A percentile compares a stretch with the other conserved stretches of the same genome.
Evolutionary conservation across 1,139 yeast genomes (phyloP).

Genomic region (Scheffersomyces segobiensis): DNA sequence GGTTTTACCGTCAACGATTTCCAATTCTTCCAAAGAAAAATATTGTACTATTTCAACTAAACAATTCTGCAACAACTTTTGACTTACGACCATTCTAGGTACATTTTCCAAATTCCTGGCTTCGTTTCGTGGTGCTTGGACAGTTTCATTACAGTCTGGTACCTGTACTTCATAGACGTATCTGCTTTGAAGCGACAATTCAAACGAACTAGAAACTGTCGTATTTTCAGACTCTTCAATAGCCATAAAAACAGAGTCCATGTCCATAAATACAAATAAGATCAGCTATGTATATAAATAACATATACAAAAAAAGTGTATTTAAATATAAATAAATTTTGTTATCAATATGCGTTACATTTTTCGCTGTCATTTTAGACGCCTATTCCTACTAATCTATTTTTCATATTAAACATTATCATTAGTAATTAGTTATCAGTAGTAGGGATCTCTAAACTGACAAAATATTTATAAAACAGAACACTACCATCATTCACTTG

Average conservation of each 20-base stretch:
- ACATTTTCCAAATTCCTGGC: not conserved
- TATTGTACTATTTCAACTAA: not conserved
- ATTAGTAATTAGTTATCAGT: not conserved
- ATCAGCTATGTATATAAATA: not conserved
- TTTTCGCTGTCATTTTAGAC: not conserved
- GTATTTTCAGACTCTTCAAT: not conserved
- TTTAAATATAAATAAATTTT: too few relatives aligned
- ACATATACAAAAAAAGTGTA: not conserved
- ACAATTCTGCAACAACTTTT: too few relatives aligned
- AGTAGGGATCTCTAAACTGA: not conserved
- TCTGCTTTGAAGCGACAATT: not conserved
- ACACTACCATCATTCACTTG: not conserved
- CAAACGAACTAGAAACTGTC: not conserved
- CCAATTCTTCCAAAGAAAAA: not conserved
- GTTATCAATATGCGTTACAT: not conserved
- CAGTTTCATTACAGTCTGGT: not conserved
- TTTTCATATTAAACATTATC: not conserved
- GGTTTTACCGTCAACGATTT: not conserved
- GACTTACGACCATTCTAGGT: not conserved
- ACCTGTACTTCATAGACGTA: not conserved
- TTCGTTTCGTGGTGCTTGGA: not conserved
- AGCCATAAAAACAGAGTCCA: not conserved
- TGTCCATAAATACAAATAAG: not conserved
- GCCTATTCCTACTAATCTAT: not conserved
- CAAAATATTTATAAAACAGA: too few relatives aligned